Percentiles rank a stretch among this genome's conserved stretches.
These are phyloP conservation scores for Chalciporus chontae DNA, from an alignment of 768 basidiomycete species.

Conservation along the genomic window DNA sequence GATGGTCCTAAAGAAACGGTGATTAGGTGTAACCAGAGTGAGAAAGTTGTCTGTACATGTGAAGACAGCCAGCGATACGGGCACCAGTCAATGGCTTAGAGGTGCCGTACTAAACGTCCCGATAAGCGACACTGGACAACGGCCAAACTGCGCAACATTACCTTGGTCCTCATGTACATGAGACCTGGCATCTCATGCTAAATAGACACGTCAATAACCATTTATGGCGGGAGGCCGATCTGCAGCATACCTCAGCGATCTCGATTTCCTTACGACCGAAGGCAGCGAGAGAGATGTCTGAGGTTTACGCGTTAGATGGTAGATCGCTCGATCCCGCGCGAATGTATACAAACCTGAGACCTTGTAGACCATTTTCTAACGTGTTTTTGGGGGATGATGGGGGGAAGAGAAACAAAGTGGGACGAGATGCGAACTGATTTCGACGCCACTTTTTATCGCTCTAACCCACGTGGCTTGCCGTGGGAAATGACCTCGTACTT, in stretches of 20 bases:
- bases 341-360: constrained; percentile 63
- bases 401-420: constrained; percentile 23
- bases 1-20: constrained; percentile 72
- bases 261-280: constrained; percentile 99
- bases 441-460: constrained; percentile 30
- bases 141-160: constrained; percentile 26
- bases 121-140: constrained; percentile 12
- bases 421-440: constrained; percentile 15
- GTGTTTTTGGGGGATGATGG: constrained; percentile 17
- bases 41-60: constrained; percentile 63
- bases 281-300: constrained; percentile 94
- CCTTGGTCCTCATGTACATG: constrained; percentile 89
- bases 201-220: constrained; percentile 7
- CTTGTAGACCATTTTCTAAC: constrained; percentile 72
- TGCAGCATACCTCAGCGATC: constrained; percentile 83
- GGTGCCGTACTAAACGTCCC: constrained; percentile 58
- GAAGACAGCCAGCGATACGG: constrained; percentile 95
- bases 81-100: constrained; percentile 89
- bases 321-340: neutral
- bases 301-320: constrained; percentile 3
- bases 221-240: constrained; percentile 11
- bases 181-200: constrained; percentile 95
- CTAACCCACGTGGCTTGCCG: constrained; percentile 24
- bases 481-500: too few relatives aligned
- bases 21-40: constrained; percentile 1